Evolutionary conservation across 306 rosid species (phyloP).

Genomic region (Fragaria ananassa): DNA sequence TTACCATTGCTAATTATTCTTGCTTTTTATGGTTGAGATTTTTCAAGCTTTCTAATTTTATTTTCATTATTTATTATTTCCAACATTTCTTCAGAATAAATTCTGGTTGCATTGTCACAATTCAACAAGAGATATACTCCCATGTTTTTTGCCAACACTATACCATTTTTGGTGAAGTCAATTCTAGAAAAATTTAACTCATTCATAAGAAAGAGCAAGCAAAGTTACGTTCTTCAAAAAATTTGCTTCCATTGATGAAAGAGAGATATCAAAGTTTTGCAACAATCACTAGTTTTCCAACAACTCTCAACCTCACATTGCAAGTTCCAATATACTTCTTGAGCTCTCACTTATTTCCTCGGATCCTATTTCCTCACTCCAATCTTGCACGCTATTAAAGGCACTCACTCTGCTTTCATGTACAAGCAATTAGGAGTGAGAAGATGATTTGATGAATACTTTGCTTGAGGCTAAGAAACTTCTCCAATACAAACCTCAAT

Average conservation of each 20-base stretch:
- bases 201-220: not conserved
- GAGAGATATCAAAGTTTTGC: not conserved
- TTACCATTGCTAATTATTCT: too few species aligned
- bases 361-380: not conserved
- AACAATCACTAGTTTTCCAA: not conserved
- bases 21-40: too few species aligned
- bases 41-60: too few species aligned
- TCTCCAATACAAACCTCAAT: too few species aligned
- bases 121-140: not conserved
- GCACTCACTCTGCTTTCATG: not conserved
- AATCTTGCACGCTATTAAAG: not conserved
- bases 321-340: not conserved
- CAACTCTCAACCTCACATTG: conserved; percentile 1
- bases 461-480: too few species aligned
- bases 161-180: not conserved
- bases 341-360: not conserved
- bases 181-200: not conserved
- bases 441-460: not conserved
- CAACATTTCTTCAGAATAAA: too few species aligned
- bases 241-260: not conserved
- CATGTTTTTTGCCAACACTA: too few species aligned
- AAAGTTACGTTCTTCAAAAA: not conserved
- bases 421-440: not conserved
- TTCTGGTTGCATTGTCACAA: not conserved
- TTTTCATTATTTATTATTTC: too few species aligned